Evolutionary conservation across 1,139 yeast genomes (phyloP), one percentile per base, ranked within the genome.

Genomic region (Hemisphaericaspora subhashii): DNA sequence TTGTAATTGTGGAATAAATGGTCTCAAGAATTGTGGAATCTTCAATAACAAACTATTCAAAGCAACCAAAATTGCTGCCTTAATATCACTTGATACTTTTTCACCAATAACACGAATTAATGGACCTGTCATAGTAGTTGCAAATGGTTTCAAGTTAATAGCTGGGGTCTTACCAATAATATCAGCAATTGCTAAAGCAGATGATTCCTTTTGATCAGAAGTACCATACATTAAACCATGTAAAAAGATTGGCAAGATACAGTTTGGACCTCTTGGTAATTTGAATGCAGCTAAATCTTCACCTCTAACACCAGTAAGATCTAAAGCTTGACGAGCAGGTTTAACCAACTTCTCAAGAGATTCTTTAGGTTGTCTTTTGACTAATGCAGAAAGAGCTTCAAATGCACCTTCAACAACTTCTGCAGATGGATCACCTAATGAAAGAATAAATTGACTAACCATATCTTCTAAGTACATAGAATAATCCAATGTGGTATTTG

Each of bases 61-160:
- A 1, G 98, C 95, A 50, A 76, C 74, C 57, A 94, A 72, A 51
- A 94, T 92, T 18, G 96, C 96, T 23, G 96, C 83, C 72, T 92
- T 92, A 54, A 92, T 87, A 51, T 88, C 95, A 46, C 95, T 77
- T 23, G 83, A 78, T 50, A 87, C 92, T 61, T 96, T 82, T 64
- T 94, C 99, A 54, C 99, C 98, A 59, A 92, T 87, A 42, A 90
- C 96, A 74, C 99, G 88, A 66, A 94, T 94, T 58, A 94, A 76
- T 35, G 98, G 98, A 66, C 99, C 99, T 26, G 97, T 90, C 49
- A 94, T 87, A 31, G 83, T 82, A 9, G 98, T 92, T 18, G 95
- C 96, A 62, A 83, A 86, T 29, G 96, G 88, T 60, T 82, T 86
- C 63, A 94, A 77, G 51, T 77, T 77, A 23, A 77, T 79, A 5